Evolutionary conservation across 495 filamentous ascomycete species (phyloP).

Genomic region (Evernia prunastri): DNA sequence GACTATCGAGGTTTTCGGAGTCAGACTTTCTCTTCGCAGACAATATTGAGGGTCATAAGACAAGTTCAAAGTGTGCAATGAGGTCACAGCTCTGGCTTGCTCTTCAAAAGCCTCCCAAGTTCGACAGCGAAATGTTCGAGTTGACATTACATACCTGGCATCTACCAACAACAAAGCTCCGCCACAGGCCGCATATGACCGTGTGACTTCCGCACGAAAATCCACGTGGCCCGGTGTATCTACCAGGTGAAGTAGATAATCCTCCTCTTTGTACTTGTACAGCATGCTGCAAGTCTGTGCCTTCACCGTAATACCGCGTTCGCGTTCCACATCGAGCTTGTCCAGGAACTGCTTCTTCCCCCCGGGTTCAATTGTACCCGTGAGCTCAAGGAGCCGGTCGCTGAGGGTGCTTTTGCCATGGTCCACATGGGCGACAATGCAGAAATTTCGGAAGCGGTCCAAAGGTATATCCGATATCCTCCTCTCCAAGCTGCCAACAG

Average conservation of each 20-base stretch:
- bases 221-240: conserved; percentile 98
- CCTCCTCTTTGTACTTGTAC: conserved; percentile 74
- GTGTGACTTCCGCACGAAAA: conserved; percentile 89
- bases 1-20: conserved; percentile 32
- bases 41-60: background rate
- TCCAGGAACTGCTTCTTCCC: conserved; percentile 93
- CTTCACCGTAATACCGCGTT: conserved; percentile 96
- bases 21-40: background rate
- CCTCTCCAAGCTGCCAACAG: conserved; percentile 57
- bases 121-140: conserved; percentile 35
- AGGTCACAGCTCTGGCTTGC: background rate
- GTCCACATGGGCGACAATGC: conserved; percentile 97
- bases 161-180: conserved; percentile 90
- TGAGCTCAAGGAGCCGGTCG: conserved; percentile 88
- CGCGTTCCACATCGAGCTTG: conserved; percentile 92
- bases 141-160: conserved; percentile 37
- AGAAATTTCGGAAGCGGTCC: conserved; percentile 89
- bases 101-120: background rate
- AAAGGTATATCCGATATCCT: conserved; percentile 85
- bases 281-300: conserved; percentile 98
- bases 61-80: background rate
- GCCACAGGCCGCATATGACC: conserved; percentile 91
- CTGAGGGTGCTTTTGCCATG: conserved; percentile 95
- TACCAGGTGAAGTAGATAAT: conserved; percentile 91
- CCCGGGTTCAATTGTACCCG: conserved; percentile 82